Base-by-base conservation (phyloP, 2,329 filamentous ascomycete genomes). In the Trichoderma cornu-damae region DNA sequence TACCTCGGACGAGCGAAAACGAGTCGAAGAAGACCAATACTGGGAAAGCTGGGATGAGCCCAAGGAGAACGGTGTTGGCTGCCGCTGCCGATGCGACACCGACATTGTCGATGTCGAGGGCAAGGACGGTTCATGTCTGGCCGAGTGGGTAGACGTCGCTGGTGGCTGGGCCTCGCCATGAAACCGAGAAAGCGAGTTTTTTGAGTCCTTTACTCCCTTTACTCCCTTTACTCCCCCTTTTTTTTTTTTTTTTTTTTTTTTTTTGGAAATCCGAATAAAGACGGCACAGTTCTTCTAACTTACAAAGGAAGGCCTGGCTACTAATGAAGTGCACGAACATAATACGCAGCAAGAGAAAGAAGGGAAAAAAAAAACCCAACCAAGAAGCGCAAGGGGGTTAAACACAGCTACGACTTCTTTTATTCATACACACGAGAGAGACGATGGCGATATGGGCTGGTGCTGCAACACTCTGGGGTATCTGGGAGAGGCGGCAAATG, bases 91-190 rank as follows among this genome's bases (percentile, higher is more conserved):
- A 70, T 99, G 94, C 73, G 94, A 99, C 69, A 96, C 91, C 3
- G 94, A 99, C 70, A 95, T 97, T 69, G 90, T 93, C 52, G 94
- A 99, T 69, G 92, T 99, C 24, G 94, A 99, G 76, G 92, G 91
- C 72, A 99, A 97, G 74, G 89, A 96, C 70, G 94, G 94, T 61
- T 96, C 90, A 64, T 99, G 94, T 75, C 79, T 96, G 57, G 83
- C 90, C 8, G 91, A 99, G 74, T 99, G 94, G 94, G 94, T 99
- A 12, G 90, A 96, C 60, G 91, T 96, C 65, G 93, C 92, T 47
- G 94, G 94, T 65, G 94, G 94, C 59, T 99, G 92, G 90, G 85
- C 89, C 59, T 77, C 75, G 60, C 74, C 76, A 52, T 78, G n/a
- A 69, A 72, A 52, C 18, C 22, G 43, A 12, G 2, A 35, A 48